Evolutionary conservation across 2,329 filamentous ascomycete genomes (phyloP).

Genomic region (Monosporascus sp.): DNA sequence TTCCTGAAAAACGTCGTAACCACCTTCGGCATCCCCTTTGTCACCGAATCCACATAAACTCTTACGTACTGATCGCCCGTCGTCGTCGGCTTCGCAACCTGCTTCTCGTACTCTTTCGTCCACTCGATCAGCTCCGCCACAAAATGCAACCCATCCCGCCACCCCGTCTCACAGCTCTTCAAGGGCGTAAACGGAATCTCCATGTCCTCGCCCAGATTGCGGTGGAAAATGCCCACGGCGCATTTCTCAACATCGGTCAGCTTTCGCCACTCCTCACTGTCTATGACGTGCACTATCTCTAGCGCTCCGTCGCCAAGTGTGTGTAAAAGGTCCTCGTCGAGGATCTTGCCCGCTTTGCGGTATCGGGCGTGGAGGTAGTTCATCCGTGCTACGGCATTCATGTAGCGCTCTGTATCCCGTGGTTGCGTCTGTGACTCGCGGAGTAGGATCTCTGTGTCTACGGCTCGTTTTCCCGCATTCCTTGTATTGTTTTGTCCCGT

Average conservation of each 20-base stretch:
- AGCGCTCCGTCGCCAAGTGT: conserved; percentile 20
- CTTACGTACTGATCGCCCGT: conserved; percentile 27
- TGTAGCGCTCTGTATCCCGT: conserved; percentile 5
- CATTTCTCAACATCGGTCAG: conserved; percentile 22
- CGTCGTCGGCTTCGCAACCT: conserved; percentile 20
- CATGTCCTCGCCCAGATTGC: conserved; percentile 23
- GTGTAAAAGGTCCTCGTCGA: conserved; percentile 34
- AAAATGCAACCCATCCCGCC: conserved; percentile 22
- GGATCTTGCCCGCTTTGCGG: conserved; percentile 30
- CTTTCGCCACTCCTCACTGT: conserved; percentile 17
- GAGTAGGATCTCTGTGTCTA: conserved; percentile 21
- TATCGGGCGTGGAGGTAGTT: conserved; percentile 35
- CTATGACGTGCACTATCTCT: conserved; percentile 15
- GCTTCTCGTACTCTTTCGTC: conserved; percentile 17
- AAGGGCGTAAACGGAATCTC: conserved; percentile 21
- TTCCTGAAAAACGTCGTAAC: neutral
- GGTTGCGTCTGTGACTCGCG: conserved; percentile 16
- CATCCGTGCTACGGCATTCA: conserved; percentile 31
- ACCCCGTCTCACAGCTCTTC: conserved; percentile 10
- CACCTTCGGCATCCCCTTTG: conserved; percentile 13
- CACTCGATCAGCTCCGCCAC: conserved; percentile 17
- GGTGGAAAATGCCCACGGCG: conserved; percentile 21
- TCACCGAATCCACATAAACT: conserved; percentile 27
- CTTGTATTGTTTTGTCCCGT: neutral
- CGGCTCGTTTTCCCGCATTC: conserved; percentile 16